Conservation (phyloP, 2,329 filamentous ascomycete species). For the Emmonsiellopsis sp. region DNA sequence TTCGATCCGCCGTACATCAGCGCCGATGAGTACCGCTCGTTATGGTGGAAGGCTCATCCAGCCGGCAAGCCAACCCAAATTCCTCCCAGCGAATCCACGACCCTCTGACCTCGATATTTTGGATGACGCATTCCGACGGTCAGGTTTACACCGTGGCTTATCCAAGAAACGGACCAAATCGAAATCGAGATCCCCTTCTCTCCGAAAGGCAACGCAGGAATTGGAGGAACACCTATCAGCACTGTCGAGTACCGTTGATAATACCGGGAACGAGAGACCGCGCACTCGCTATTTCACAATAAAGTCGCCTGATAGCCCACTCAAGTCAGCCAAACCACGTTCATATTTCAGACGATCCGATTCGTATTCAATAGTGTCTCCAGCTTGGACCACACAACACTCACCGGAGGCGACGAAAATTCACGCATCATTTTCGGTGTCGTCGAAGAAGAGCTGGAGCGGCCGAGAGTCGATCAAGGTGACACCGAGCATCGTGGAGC, state of each 20-base stretch:
- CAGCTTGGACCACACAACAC: not conserved
- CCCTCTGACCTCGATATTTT: constrained; percentile 17
- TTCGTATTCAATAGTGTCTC: not conserved
- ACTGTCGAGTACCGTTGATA: constrained; percentile 9
- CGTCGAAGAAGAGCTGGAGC: not conserved
- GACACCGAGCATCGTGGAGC: not conserved
- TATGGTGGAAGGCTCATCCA: constrained; percentile 1
- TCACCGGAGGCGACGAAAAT: not conserved
- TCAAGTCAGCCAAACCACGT: not conserved
- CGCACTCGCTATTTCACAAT: not conserved
- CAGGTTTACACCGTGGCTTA: constrained; percentile 3
- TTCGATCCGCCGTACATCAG: constrained; percentile 14
- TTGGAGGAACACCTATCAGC: constrained; percentile 25
- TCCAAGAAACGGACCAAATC: not conserved
- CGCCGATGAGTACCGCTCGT: not conserved
- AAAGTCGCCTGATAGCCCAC: not conserved
- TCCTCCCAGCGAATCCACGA: constrained; percentile 13
- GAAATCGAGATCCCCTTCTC: constrained; percentile 8
- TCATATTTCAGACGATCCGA: not conserved
- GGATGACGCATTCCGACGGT: constrained; percentile 18
- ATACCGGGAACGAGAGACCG: not conserved
- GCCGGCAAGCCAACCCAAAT: not conserved
- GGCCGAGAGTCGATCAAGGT: not conserved
- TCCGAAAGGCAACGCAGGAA: constrained; percentile 26
- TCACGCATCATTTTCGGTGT: not conserved